phyloP scores from a whole-genome alignment of 2,329 filamentous ascomycete genomes.

The Trichophyton simii region DNA sequence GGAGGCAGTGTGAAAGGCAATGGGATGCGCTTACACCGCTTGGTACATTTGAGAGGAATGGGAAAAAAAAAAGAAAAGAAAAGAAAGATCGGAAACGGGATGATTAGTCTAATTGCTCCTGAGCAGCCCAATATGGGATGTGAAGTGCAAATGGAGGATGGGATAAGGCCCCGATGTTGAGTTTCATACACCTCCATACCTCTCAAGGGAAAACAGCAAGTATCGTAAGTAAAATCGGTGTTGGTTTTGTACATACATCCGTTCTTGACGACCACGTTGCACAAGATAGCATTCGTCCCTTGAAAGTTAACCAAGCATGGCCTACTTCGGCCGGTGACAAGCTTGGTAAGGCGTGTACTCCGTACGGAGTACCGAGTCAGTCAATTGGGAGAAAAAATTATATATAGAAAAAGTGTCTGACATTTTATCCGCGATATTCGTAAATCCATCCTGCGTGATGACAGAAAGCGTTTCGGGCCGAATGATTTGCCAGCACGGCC shows the following conservation, averaged over 20 bases:
- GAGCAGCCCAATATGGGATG: not conserved
- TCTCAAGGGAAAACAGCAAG: not conserved
- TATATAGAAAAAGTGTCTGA: conserved; percentile 3
- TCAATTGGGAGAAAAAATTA: not conserved
- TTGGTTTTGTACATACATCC: not conserved
- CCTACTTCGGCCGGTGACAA: not conserved
- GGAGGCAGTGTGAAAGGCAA: not conserved
- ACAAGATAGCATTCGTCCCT: not conserved
- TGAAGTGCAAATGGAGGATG: not conserved
- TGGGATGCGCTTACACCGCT: not conserved
- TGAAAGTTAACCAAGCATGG: not conserved
- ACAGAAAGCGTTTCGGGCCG: not conserved
- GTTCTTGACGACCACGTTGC: not conserved
- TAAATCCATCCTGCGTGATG: not conserved
- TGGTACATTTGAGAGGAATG: not conserved
- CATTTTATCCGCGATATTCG: not conserved
- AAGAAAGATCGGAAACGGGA: not conserved
- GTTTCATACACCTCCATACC: not conserved
- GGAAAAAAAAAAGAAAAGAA: not conserved
- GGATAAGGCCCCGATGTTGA: not conserved
- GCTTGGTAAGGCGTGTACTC: too few relatives aligned
- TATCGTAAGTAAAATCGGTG: too few relatives aligned
- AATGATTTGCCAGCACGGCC: not conserved
- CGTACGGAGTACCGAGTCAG: not conserved
- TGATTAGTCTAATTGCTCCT: not conserved